phyloP scores from a whole-genome alignment of 768 basidiomycete genomes.

The Lyophyllum decastes region DNA sequence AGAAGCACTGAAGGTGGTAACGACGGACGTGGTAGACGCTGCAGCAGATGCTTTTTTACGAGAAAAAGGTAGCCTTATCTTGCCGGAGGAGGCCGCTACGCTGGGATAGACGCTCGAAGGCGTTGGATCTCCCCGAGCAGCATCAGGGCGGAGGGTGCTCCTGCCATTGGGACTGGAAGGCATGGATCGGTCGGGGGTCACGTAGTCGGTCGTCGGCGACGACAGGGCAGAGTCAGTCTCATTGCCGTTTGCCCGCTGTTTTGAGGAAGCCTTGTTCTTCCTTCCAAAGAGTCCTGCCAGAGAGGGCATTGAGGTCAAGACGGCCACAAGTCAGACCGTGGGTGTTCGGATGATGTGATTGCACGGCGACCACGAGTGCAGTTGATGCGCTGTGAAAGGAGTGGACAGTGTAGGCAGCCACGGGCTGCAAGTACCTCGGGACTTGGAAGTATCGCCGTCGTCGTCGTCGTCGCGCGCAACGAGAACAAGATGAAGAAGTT shows the following conservation, averaged over 20 bases:
- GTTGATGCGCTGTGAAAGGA: not conserved
- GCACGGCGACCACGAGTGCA: not conserved
- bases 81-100: constrained; percentile 25
- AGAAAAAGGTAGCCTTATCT: constrained; percentile 38
- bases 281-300: constrained; percentile 39
- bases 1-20: constrained; percentile 11
- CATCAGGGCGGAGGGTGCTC: constrained; percentile 23
- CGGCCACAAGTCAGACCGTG: not conserved
- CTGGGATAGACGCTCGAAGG: constrained; percentile 23
- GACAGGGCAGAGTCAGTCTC: constrained; percentile 26
- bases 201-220: constrained; percentile 34
- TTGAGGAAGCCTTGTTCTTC: constrained; percentile 33
- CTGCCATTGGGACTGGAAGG: constrained; percentile 36
- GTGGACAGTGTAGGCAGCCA: not conserved
- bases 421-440: not conserved
- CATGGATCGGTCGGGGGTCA: constrained; percentile 31
- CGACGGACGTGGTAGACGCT: constrained; percentile 20
- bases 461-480: constrained; percentile 8
- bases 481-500: constrained; percentile 10
- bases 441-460: not conserved
- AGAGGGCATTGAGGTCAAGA: constrained; percentile 30
- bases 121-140: constrained; percentile 16
- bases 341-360: not conserved
- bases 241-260: constrained; percentile 19
- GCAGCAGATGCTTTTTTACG: constrained; percentile 33